phyloP scores from a whole-genome alignment of 2,329 filamentous ascomycete genomes.

The Cercospora citrullina region DNA sequence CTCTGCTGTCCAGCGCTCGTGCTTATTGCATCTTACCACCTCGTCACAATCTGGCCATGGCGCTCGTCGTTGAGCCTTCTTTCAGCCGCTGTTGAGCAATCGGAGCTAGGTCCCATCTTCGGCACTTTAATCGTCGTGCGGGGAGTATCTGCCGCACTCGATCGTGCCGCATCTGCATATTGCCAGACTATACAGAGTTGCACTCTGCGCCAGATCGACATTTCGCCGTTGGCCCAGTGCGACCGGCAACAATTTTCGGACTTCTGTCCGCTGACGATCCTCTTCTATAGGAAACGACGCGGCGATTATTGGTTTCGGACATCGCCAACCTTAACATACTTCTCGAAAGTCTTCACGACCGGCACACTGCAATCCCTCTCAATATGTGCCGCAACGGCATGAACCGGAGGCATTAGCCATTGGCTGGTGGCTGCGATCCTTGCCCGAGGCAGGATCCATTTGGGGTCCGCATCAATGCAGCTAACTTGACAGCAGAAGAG shows the following conservation, averaged over 20 bases:
- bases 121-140: background rate
- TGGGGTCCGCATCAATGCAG: background rate
- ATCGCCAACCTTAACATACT: background rate
- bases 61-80: background rate
- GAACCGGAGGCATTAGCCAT: background rate
- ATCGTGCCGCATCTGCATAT: background rate
- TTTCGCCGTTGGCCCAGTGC: background rate
- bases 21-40: background rate
- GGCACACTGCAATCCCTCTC: background rate
- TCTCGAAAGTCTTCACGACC: background rate
- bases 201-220: background rate
- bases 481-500: background rate
- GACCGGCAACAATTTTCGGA: background rate
- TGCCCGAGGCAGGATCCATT: background rate
- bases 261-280: background rate
- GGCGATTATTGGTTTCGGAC: background rate
- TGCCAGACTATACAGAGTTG: background rate
- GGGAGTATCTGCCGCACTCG: background rate
- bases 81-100: background rate
- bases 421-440: background rate
- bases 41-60: background rate
- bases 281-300: background rate
- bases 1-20: background rate
- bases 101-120: background rate
- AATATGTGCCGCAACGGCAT: background rate